phyloP scores from a whole-genome alignment of 164 flowering plant genomes.

The Platanus orientalis region DNA sequence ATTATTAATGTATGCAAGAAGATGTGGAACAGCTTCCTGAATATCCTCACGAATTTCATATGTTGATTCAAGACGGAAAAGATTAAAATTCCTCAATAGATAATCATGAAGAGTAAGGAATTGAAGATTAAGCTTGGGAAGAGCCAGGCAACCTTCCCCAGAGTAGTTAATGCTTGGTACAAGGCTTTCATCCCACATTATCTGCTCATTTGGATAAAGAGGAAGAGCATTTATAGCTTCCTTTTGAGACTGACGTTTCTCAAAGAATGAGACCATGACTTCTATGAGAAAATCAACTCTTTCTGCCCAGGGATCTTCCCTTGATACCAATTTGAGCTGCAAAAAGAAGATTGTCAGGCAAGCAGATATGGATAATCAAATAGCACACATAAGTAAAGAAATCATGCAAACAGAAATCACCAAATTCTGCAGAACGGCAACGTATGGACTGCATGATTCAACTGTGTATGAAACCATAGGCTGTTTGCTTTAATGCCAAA shows the following conservation, averaged over 20 bases:
- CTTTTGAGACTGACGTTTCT: conserved; percentile 88
- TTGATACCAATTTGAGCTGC: conserved; percentile 86
- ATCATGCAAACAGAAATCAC: not conserved
- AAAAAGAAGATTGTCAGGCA: conserved; percentile 12
- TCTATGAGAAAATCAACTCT: conserved; percentile 88
- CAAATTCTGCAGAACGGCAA: too few relatives aligned
- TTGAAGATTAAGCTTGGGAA: conserved; percentile 92
- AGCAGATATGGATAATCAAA: not conserved
- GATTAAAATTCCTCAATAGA: conserved; percentile 92
- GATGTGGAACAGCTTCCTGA: conserved; percentile 97
- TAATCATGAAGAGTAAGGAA: conserved; percentile 95
- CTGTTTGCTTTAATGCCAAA: too few relatives aligned
- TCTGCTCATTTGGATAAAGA: conserved; percentile 90
- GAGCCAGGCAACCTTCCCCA: conserved; percentile 99
- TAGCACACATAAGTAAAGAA: not conserved
- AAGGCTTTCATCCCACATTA: conserved; percentile 99
- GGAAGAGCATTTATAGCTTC: conserved; percentile 99
- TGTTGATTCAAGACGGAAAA: conserved; percentile 96
- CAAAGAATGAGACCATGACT: conserved; percentile 84
- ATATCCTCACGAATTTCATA: conserved; percentile 99
- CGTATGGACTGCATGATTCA: too few relatives aligned
- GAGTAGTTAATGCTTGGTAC: conserved; percentile 98
- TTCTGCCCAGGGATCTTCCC: conserved; percentile 81
- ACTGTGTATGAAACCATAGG: too few relatives aligned
- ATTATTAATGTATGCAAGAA: conserved; percentile 83